Evolutionary conservation across 257 asterid genomes (phyloP).

Genomic region (Ajuga chamaepitys): DNA sequence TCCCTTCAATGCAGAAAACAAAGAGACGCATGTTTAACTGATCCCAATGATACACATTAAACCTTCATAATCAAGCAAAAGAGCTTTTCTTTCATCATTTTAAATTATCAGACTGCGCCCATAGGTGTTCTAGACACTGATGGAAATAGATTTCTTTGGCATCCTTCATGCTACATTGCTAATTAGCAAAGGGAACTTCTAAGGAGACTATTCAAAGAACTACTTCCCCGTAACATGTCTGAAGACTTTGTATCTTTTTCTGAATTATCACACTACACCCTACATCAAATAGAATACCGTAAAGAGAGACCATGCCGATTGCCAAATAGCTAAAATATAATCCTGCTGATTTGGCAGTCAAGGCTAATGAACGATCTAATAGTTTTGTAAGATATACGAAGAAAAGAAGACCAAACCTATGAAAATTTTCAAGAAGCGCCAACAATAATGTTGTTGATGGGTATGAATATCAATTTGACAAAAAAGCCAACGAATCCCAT

Average conservation of each 20-base stretch:
- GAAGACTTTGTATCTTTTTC: neutral
- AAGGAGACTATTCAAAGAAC: neutral
- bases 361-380: too few relatives aligned
- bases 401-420: neutral
- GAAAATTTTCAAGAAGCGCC: constrained; percentile 22
- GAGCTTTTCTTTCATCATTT: too few relatives aligned
- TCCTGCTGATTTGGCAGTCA: neutral
- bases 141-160: neutral
- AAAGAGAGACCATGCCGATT: too few relatives aligned
- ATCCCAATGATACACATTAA: too few relatives aligned
- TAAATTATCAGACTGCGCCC: neutral
- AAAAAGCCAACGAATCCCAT: constrained; percentile 45
- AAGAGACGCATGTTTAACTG: too few relatives aligned
- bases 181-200: neutral
- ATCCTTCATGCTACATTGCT: neutral
- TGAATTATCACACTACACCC: too few relatives aligned
- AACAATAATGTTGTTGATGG: constrained; percentile 38
- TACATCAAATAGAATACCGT: too few relatives aligned
- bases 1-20: too few relatives aligned
- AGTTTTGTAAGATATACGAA: too few relatives aligned
- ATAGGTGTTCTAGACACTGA: neutral
- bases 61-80: too few relatives aligned
- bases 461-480: constrained; percentile 37
- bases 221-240: neutral
- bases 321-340: neutral